These are phyloP conservation scores for Niebla homalea DNA, from an alignment of 495 filamentous ascomycete species.

Conservation along the genomic window DNA sequence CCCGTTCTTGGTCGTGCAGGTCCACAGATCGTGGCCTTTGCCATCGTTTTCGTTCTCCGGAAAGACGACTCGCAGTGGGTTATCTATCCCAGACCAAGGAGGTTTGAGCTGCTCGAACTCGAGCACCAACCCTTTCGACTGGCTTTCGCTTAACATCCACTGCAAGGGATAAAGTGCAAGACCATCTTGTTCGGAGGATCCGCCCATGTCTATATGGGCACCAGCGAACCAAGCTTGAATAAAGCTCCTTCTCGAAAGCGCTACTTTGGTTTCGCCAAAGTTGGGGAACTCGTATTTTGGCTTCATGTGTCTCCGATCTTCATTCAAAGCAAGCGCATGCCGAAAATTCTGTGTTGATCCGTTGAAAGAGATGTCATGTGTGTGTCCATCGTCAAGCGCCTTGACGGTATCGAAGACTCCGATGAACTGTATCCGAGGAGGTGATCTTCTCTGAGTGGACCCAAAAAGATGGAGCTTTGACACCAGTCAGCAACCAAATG, in stretches of 20 bases:
- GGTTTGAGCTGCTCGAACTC: neutral
- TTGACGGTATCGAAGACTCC: slow-evolving; percentile 51
- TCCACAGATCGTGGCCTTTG: neutral
- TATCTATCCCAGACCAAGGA: slow-evolving; percentile 4
- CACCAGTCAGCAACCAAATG: neutral
- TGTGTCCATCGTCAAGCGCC: slow-evolving; percentile 6
- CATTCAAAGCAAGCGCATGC: slow-evolving; percentile 45
- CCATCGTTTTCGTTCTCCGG: neutral
- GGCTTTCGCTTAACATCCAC: slow-evolving; percentile 25
- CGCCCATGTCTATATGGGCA: slow-evolving; percentile 36
- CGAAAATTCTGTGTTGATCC: slow-evolving; percentile 33
- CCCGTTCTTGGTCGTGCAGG: slow-evolving; percentile 15
- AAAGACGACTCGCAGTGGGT: slow-evolving; percentile 9
- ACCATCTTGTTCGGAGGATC: slow-evolving; percentile 22
- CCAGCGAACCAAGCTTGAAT: slow-evolving; percentile 43
- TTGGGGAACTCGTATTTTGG: slow-evolving; percentile 27
- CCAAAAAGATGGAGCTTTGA: slow-evolving; percentile 14
- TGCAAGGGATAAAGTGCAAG: slow-evolving; percentile 24
- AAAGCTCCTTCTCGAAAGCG: slow-evolving; percentile 4
- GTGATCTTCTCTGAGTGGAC: neutral
- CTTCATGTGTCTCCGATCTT: slow-evolving; percentile 34
- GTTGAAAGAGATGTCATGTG: slow-evolving; percentile 10
- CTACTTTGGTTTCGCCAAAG: neutral
- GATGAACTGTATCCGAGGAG: slow-evolving; percentile 31
- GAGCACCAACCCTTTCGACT: slow-evolving; percentile 12